phyloP scores from a whole-genome alignment of 495 filamentous ascomycete species.

The Podospora didyma region DNA sequence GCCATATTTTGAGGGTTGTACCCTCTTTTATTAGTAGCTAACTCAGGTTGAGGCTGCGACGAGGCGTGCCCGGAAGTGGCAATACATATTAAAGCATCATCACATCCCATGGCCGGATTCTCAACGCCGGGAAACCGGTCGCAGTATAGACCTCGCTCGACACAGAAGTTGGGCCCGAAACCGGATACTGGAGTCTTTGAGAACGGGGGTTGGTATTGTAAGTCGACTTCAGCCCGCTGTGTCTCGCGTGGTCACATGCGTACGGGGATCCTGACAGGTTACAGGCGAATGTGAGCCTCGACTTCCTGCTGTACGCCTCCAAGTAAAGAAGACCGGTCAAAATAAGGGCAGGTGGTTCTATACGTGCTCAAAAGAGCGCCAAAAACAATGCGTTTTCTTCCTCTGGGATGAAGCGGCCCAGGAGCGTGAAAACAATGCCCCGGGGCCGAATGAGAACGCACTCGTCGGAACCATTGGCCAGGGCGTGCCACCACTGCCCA shows the following conservation, averaged over 20 bases:
- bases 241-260: too few relatives aligned
- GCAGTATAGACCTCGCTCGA: not conserved
- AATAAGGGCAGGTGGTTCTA: slow-evolving; percentile 70
- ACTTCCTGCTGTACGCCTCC: slow-evolving; percentile 54
- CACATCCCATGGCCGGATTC: not conserved
- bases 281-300: slow-evolving; percentile 57
- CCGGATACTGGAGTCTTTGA: not conserved
- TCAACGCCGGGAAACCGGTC: not conserved
- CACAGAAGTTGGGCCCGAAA: not conserved
- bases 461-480: not conserved
- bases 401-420: slow-evolving; percentile 64
- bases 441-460: not conserved
- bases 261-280: too few relatives aligned
- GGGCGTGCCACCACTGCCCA: not conserved
- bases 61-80: too few relatives aligned
- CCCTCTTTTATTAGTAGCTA: too few relatives aligned
- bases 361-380: slow-evolving; percentile 54
- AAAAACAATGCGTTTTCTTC: slow-evolving; percentile 62
- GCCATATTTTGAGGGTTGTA: too few relatives aligned
- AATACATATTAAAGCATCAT: not conserved
- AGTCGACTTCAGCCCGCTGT: slow-evolving; percentile 30
- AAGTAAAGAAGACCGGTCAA: slow-evolving; percentile 60
- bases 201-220: slow-evolving; percentile 10
- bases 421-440: slow-evolving; percentile 45
- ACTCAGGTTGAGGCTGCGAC: too few relatives aligned